These are phyloP conservation scores for Corchorus capsularis DNA, from an alignment of 345 rosid species.

Conservation along the genomic window DNA sequence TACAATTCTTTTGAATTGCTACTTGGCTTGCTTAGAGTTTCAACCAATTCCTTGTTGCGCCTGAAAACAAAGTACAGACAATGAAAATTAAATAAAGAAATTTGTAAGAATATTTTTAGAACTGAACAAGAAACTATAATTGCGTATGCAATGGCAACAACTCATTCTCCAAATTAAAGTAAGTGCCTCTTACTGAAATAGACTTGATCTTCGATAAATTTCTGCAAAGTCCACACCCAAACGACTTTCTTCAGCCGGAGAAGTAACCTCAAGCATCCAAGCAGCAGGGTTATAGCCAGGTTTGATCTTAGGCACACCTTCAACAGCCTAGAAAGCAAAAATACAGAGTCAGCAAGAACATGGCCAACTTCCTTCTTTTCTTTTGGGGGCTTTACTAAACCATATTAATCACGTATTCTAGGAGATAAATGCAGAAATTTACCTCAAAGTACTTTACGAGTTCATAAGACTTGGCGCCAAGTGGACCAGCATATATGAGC, in stretches of 20 bases:
- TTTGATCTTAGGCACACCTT: slow-evolving; percentile 83
- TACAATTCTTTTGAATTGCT: slow-evolving; percentile 60
- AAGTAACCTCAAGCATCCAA: slow-evolving; percentile 98
- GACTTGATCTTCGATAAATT: slow-evolving; percentile 65
- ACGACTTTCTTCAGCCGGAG: slow-evolving; percentile 68
- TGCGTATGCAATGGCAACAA: slow-evolving; percentile 2
- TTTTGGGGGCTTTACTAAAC: too few species aligned
- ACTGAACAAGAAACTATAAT: neutral
- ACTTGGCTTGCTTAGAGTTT: slow-evolving; percentile 75
- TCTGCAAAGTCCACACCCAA: slow-evolving; percentile 90
- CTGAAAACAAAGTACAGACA: slow-evolving; percentile 44
- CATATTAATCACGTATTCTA: slow-evolving; percentile 14
- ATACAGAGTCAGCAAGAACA: slow-evolving; percentile 17
- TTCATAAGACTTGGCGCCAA: slow-evolving; percentile 80
- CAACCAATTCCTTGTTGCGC: slow-evolving; percentile 68
- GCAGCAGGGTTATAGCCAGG: slow-evolving; percentile 91
- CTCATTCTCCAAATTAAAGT: slow-evolving; percentile 18
- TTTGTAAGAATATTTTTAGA: slow-evolving; percentile 13
- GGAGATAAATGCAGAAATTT: slow-evolving; percentile 21
- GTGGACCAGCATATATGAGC: slow-evolving; percentile 95
- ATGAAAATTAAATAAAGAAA: slow-evolving; percentile 11
- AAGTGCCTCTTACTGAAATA: slow-evolving; percentile 61
- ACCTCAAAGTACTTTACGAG: slow-evolving; percentile 90
- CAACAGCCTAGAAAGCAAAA: slow-evolving; percentile 58
- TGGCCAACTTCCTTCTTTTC: neutral